Percentiles rank a stretch among this genome's conserved stretches.
phyloP scores from a whole-genome alignment of 1,139 yeast genomes.

The Candida sanyaensis region DNA sequence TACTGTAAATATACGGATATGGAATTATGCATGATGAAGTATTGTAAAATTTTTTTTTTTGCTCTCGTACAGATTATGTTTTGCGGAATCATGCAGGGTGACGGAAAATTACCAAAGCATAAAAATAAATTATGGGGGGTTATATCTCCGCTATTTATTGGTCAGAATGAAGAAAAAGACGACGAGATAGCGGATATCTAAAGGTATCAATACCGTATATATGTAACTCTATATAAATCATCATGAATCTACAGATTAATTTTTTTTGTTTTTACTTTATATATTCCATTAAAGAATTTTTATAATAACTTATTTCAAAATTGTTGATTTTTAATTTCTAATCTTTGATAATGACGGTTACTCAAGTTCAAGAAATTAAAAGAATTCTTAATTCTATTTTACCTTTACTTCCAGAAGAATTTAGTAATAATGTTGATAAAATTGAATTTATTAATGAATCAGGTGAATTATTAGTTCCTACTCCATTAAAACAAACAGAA shows the following conservation, averaged over 20 bases:
- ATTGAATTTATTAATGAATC: conserved; percentile 19
- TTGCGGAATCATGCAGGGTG: neutral
- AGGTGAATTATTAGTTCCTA: conserved; percentile 22
- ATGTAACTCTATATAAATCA: too few relatives aligned
- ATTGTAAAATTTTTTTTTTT: neutral
- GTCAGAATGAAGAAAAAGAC: too few relatives aligned
- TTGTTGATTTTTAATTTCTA: too few relatives aligned
- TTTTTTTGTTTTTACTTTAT: too few relatives aligned
- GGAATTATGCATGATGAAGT: neutral
- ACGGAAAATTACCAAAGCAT: neutral
- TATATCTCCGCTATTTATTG: too few relatives aligned
- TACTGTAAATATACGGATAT: neutral
- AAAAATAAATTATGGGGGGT: too few relatives aligned
- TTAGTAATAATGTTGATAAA: conserved; percentile 15
- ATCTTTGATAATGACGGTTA: neutral
- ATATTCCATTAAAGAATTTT: too few relatives aligned
- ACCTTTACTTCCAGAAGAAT: conserved; percentile 19
- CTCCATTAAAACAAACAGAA: conserved; percentile 30
- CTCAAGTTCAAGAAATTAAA: conserved; percentile 15
- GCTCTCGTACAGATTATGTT: neutral
- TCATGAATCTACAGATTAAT: too few relatives aligned
- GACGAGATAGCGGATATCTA: too few relatives aligned
- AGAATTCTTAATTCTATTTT: conserved; percentile 19
- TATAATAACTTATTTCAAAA: too few relatives aligned
- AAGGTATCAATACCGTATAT: too few relatives aligned